Evolutionary conservation across 2,329 filamentous ascomycete species (phyloP).

Genomic region (Fusarium concolor): DNA sequence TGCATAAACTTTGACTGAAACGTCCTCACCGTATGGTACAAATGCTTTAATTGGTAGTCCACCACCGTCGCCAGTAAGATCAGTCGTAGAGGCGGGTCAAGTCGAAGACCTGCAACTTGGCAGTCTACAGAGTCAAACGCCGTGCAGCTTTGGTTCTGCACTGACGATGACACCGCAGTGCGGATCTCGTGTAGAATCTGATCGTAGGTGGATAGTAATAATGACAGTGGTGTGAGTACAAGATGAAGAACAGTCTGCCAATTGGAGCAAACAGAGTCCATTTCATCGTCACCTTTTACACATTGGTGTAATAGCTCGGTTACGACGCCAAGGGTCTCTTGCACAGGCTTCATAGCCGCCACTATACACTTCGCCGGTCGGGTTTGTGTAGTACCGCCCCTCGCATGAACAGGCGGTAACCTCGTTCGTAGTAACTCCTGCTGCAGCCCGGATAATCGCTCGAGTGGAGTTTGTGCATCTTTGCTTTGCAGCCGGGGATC

Average conservation of each 20-base stretch:
- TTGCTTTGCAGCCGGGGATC: background rate
- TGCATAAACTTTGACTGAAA: conserved; percentile 1
- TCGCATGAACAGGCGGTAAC: background rate
- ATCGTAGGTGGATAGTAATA: background rate
- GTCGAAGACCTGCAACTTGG: background rate
- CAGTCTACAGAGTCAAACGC: background rate
- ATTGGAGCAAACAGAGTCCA: background rate
- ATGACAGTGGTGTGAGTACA: background rate
- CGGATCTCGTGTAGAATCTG: background rate
- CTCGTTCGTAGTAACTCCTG: background rate
- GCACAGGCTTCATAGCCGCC: background rate
- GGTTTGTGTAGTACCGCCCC: background rate
- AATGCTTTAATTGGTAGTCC: background rate
- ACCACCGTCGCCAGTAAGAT: background rate
- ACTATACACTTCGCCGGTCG: background rate
- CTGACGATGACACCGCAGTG: background rate
- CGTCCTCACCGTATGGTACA: background rate
- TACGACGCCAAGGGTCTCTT: background rate
- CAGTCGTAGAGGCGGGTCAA: background rate
- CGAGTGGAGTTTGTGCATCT: background rate
- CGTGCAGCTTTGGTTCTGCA: background rate
- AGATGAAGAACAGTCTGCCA: conserved; percentile 2
- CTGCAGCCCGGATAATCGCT: background rate
- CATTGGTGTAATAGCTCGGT: background rate
- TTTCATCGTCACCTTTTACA: background rate